Conservation (phyloP, 352 stramenopile genomes). For the Globisporangium takayamanum region DNA sequence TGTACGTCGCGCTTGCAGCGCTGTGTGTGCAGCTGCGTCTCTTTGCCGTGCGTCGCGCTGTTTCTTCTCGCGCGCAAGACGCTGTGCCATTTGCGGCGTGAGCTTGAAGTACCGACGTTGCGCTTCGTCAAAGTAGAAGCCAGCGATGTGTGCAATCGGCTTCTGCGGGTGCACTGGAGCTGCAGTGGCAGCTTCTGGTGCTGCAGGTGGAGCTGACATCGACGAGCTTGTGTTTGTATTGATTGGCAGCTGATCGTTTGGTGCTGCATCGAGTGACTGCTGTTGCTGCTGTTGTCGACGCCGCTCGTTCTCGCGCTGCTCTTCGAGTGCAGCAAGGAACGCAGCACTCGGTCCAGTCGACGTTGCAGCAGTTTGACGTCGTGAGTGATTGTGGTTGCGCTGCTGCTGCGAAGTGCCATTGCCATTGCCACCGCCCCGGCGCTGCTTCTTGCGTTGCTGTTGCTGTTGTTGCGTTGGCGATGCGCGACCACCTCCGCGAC, state of each 20-base stretch:
- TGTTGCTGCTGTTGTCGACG: slow-evolving; percentile 5
- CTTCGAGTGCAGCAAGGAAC: slow-evolving; percentile 59
- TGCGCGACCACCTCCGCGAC: background rate
- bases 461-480: background rate
- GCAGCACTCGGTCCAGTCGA: slow-evolving; percentile 15
- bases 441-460: slow-evolving; percentile 2
- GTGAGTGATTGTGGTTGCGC: background rate
- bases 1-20: background rate
- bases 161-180: background rate
- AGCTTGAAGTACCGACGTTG: slow-evolving; percentile 49
- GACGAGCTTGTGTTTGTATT: background rate
- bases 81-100: slow-evolving; percentile 21
- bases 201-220: background rate
- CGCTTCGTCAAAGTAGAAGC: slow-evolving; percentile 56
- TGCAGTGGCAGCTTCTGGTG: background rate
- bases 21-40: background rate
- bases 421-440: too few relatives aligned
- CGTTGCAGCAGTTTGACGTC: background rate
- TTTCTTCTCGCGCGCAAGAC: background rate
- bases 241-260: background rate
- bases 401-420: background rate
- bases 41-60: slow-evolving; percentile 1
- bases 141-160: slow-evolving; percentile 20
- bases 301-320: slow-evolving; percentile 38
- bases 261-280: background rate